These are phyloP conservation scores for Beta lomatogona DNA, from an alignment of 179 eudicot species.

Conservation along the genomic window DNA sequence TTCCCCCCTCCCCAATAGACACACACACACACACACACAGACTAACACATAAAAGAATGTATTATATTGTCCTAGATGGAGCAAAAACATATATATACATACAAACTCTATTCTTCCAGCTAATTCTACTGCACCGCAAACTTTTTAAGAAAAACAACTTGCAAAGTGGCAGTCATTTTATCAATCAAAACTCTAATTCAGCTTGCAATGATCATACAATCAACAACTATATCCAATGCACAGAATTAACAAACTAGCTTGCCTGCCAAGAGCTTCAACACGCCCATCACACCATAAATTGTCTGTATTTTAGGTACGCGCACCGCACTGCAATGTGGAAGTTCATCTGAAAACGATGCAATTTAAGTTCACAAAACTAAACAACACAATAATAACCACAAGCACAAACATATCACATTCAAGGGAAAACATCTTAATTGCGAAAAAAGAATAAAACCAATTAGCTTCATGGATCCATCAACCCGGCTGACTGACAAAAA, in stretches of 20 bases:
- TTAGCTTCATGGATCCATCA: conserved; percentile 78
- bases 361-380: neutral
- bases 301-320: conserved; percentile 74
- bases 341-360: conserved; percentile 55
- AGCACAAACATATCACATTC: neutral
- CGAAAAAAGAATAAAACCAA: conserved; percentile 42
- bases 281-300: conserved; percentile 85
- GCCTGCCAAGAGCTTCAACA: conserved; percentile 87
- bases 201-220: too few species aligned
- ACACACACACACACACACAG: too few species aligned
- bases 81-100: neutral
- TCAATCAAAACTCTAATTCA: neutral
- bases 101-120: neutral
- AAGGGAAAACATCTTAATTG: neutral
- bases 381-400: neutral
- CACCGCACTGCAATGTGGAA: conserved; percentile 60
- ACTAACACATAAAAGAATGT: neutral
- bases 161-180: neutral
- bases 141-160: neutral
- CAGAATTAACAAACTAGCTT: conserved; percentile 28
- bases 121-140: neutral
- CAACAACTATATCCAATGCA: neutral
- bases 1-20: neutral
- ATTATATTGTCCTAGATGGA: neutral
- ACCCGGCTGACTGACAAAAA: conserved; percentile 68